phyloP scores from a whole-genome alignment of 805 yeast genomes.

The Candida patagonica region DNA sequence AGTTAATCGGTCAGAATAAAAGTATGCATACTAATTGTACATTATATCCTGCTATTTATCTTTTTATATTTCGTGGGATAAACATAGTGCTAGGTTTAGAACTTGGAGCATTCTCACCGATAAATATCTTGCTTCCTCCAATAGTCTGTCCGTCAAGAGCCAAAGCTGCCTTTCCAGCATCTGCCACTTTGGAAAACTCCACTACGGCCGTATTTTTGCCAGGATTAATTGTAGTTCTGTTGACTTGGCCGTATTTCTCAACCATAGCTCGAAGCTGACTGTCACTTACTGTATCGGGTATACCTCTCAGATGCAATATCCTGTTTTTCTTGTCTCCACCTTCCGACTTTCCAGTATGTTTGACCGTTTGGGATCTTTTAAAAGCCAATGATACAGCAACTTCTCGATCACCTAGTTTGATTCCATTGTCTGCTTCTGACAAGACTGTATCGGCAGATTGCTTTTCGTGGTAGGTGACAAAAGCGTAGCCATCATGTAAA shows the following conservation, averaged over 20 bases:
- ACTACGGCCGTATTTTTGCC: slow-evolving; percentile 11
- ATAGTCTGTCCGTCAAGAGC: slow-evolving; percentile 10
- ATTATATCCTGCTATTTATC: background rate
- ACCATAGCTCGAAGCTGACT: slow-evolving; percentile 5
- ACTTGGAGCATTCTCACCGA: background rate
- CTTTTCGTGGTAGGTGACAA: slow-evolving; percentile 39
- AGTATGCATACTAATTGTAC: background rate
- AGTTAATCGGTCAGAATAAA: slow-evolving; percentile 1
- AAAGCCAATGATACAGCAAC: slow-evolving; percentile 28
- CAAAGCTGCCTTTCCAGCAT: slow-evolving; percentile 15
- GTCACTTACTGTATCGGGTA: slow-evolving; percentile 13
- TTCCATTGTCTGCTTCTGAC: slow-evolving; percentile 28
- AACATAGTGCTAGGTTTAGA: slow-evolving; percentile 6
- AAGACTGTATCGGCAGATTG: slow-evolving; percentile 43
- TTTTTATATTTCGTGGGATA: slow-evolving; percentile 6
- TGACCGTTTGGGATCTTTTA: background rate
- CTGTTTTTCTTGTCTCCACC: background rate
- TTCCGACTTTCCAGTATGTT: background rate
- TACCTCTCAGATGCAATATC: slow-evolving; percentile 10
- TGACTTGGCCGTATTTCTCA: slow-evolving; percentile 11
- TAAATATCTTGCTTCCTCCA: background rate
- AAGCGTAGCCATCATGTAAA: slow-evolving; percentile 56
- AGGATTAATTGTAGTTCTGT: slow-evolving; percentile 6
- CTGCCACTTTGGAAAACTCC: slow-evolving; percentile 9
- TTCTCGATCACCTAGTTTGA: slow-evolving; percentile 36